Percentiles rank a stretch among this genome's conserved stretches.
Evolutionary conservation across 2,329 filamentous ascomycete species (phyloP).

Genomic region (Ophiocordyceps camponoti-saundersi): DNA sequence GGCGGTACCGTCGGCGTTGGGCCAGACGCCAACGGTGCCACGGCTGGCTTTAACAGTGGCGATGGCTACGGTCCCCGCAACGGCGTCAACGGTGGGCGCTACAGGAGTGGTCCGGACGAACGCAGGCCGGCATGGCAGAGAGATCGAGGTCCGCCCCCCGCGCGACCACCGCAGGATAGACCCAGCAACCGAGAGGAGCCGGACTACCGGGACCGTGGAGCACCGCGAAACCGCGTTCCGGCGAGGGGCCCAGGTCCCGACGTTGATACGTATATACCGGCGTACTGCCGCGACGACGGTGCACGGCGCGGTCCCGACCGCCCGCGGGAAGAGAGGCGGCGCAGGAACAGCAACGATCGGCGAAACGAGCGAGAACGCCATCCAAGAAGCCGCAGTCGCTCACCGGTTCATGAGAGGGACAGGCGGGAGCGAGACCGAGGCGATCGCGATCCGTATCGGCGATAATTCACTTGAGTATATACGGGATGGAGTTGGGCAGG

Average conservation of each 20-base stretch:
- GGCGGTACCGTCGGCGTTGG: conserved; percentile 76
- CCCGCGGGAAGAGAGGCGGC: conserved; percentile 14
- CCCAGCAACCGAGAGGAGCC: conserved; percentile 14
- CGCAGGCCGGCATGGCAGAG: conserved; percentile 37
- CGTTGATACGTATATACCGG: conserved; percentile 33
- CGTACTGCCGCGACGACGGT: conserved; percentile 21
- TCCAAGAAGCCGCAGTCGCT: conserved; percentile 22
- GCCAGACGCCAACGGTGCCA: conserved; percentile 29
- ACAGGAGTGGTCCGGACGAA: conserved; percentile 19
- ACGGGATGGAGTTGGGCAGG: not conserved
- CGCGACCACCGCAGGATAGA: conserved; percentile 26
- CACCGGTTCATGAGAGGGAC: conserved; percentile 16
- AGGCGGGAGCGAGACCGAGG: conserved; percentile 23
- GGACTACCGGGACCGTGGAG: conserved; percentile 24
- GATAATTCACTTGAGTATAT: conserved; percentile 18
- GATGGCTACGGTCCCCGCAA: conserved; percentile 32
- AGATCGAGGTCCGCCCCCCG: conserved; percentile 32
- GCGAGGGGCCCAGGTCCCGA: conserved; percentile 16
- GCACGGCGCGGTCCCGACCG: conserved; percentile 18
- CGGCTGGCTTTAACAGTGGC: conserved; percentile 30
- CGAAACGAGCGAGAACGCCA: conserved; percentile 23
- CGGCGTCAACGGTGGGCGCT: conserved; percentile 28
- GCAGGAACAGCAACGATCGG: conserved; percentile 17
- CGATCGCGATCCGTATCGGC: conserved; percentile 32
- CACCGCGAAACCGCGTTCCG: conserved; percentile 14